Evolutionary conservation across 495 filamentous ascomycete genomes (phyloP), one percentile per base, ranked within the genome.

Genomic region (Parmelia sp.): DNA sequence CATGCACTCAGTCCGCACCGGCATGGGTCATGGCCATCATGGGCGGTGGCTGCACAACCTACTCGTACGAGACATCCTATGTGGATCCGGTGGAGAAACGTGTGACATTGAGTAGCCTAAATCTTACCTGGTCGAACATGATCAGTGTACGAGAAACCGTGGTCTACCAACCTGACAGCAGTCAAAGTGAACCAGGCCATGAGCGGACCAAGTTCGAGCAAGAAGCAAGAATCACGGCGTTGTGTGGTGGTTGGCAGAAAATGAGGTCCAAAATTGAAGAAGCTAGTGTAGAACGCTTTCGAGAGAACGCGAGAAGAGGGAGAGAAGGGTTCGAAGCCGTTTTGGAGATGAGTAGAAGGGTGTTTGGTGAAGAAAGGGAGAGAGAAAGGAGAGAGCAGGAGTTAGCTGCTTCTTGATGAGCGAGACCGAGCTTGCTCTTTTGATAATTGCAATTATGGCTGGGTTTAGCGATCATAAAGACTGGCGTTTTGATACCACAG

Each of bases 171-270:
- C 92, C 90, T 0, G 77, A 77, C 4, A 37, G 61, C 17, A 65
- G 36, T 21, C 71, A 84, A 27, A 73, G 76, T 10, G 71, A 72
- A 14, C 74, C 78, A 8, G 81, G 82, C 36, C 76, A 78, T 40
- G 79, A 82, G 58, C 83, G 83, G 68, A 98, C 94, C 7, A 81
- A 83, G 36, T 97, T 97, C 73, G 79, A 81, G 44, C 94, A 98
- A 78, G 84, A 90, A 60, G 94, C 94, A 12, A 83, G 89, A 75
- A 96, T 98, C 72, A 96, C 90, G 3, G 94, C 94, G 2, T 79
- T 97, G 19, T 96, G 91, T 72, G 93, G 95, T 64, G 94, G 94
- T 25, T 97, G 93, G 90, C 90, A 96, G 75, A 91, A 90, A 70
- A 86, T 98, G 71, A 92, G 89, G 77, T 94, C 90, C 71, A 89